Evolutionary conservation across 2,329 filamentous ascomycete genomes (phyloP).

Genomic region (Colletotrichum orbiculare): DNA sequence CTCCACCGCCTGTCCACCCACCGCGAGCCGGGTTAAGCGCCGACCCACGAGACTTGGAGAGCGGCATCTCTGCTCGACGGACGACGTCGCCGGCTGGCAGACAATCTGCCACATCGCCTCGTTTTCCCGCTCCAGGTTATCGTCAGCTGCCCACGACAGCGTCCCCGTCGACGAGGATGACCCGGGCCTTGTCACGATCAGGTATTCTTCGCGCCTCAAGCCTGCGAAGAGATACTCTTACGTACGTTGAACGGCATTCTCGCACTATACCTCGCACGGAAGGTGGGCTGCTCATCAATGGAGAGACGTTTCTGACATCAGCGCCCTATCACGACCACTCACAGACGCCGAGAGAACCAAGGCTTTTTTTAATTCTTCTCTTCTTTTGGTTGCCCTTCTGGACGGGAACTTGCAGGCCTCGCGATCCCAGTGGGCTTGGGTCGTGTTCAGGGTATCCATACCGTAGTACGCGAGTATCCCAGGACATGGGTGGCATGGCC

Average conservation of each 20-base stretch:
- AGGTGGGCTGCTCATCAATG: conserved; percentile 30
- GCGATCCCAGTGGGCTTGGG: conserved; percentile 34
- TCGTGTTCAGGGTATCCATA: conserved; percentile 5
- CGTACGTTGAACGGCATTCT: conserved; percentile 17
- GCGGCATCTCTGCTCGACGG: too few relatives aligned
- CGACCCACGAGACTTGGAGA: neutral
- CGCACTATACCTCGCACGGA: conserved; percentile 15
- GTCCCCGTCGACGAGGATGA: conserved; percentile 6
- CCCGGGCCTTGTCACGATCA: conserved; percentile 10
- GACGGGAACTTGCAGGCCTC: conserved; percentile 32
- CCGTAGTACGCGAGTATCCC: too few relatives aligned
- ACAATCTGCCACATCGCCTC: conserved; percentile 9
- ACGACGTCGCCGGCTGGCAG: too few relatives aligned
- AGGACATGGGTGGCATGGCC: conserved; percentile 9
- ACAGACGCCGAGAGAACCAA: neutral
- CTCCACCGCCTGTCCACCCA: conserved; percentile 2
- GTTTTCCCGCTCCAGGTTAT: conserved; percentile 20
- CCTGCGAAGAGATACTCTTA: conserved; percentile 30
- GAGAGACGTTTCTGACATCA: conserved; percentile 33
- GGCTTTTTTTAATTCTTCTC: too few relatives aligned
- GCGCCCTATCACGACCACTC: conserved; percentile 22
- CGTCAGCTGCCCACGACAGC: neutral
- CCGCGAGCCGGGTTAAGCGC: conserved; percentile 22
- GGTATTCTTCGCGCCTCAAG: conserved; percentile 19
- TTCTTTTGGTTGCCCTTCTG: neutral